A percentile compares a stretch with the other conserved stretches of the same genome.
phyloP scores from a whole-genome alignment of 2,329 filamentous ascomycete genomes.

The Cytospora paraplurivora region DNA sequence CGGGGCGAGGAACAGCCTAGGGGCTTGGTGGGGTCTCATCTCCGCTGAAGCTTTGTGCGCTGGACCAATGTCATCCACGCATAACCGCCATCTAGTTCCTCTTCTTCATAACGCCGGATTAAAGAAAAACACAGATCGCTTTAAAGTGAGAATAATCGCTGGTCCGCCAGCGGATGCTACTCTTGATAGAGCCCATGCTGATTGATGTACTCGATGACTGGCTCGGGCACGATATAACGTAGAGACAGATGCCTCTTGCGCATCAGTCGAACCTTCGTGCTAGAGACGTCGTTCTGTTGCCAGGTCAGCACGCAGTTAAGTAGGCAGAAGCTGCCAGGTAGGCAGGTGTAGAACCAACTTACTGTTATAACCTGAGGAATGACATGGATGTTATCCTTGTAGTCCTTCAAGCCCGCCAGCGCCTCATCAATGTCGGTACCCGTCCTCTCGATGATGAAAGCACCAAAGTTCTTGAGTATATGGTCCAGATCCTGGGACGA shows the following conservation, averaged over 20 bases:
- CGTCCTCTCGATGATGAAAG: slow-evolving; percentile 83
- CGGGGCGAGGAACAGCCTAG: background rate
- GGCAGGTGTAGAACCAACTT: slow-evolving; percentile 57
- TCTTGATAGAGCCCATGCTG: slow-evolving; percentile 67
- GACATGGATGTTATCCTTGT: slow-evolving; percentile 83
- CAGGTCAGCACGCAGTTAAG: background rate
- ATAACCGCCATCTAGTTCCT: background rate
- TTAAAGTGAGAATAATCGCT: background rate
- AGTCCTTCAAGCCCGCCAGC: slow-evolving; percentile 76
- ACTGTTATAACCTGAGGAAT: slow-evolving; percentile 84
- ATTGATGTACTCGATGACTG: slow-evolving; percentile 74
- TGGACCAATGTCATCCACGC: background rate
- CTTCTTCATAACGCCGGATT: background rate
- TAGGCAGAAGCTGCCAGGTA: background rate
- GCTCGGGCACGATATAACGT: slow-evolving; percentile 72
- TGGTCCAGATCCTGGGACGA: slow-evolving; percentile 81
- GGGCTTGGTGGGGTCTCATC: background rate
- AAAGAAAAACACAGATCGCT: slow-evolving; percentile 16
- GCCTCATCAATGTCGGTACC: slow-evolving; percentile 90
- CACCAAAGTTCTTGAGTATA: slow-evolving; percentile 80
- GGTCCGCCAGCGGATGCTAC: slow-evolving; percentile 1
- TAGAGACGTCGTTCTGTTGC: slow-evolving; percentile 66
- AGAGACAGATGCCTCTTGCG: slow-evolving; percentile 80
- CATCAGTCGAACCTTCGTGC: slow-evolving; percentile 31
- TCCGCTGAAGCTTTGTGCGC: background rate